phyloP scores from a whole-genome alignment of 441 rosid genomes.

The Corymbia citriodora region DNA sequence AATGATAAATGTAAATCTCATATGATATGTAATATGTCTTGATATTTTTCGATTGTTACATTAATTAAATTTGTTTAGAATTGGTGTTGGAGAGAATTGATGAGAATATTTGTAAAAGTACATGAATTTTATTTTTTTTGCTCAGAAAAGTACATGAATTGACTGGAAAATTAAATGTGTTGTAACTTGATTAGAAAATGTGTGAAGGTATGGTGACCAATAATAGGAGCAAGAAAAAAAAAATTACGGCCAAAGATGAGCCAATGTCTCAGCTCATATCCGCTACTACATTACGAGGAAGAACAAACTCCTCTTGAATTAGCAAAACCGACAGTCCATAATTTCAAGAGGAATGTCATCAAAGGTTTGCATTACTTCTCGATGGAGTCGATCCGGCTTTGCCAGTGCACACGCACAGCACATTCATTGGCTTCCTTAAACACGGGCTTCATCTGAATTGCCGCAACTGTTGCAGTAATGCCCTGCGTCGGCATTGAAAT shows the following conservation, averaged over 20 bases:
- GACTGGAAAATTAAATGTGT: background rate
- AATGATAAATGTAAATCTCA: background rate
- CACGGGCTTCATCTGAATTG: background rate
- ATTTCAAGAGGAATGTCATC: background rate
- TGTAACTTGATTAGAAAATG: background rate
- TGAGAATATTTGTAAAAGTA: background rate
- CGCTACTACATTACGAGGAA: fast-evolving
- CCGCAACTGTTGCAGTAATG: fast-evolving
- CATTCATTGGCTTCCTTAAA: background rate
- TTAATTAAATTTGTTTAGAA: too few relatives aligned
- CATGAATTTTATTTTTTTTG: background rate
- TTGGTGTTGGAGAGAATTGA: background rate
- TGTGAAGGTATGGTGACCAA: fast-evolving
- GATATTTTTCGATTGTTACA: fast-evolving
- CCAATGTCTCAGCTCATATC: background rate
- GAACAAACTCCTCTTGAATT: background rate
- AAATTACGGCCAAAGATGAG: background rate
- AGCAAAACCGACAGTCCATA: background rate
- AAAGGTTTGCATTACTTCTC: background rate
- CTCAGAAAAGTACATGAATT: background rate
- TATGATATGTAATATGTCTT: too few relatives aligned
- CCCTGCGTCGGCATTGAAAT: background rate
- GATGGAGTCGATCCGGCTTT: background rate
- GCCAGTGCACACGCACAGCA: background rate
- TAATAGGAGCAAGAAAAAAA: background rate